Evolutionary conservation across 129 eudicot genomes (phyloP).

Genomic region (Dittrichia graveolens): DNA sequence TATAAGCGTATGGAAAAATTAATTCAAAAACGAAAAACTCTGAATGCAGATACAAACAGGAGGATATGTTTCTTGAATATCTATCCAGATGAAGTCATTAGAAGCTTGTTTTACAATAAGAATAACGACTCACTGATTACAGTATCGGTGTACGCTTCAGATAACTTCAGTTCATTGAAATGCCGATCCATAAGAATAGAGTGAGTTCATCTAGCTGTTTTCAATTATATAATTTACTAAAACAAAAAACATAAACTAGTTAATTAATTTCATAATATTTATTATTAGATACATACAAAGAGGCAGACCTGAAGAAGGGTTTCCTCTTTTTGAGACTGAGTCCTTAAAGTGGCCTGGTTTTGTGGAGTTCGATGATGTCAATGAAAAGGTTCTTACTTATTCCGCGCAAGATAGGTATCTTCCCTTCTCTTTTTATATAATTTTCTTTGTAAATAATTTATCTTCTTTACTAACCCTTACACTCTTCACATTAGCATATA

Average conservation of each 20-base stretch:
- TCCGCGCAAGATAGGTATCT: slow-evolving; percentile 74
- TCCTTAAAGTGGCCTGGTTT: slow-evolving; percentile 75
- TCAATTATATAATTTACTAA: not conserved
- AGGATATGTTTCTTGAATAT: slow-evolving; percentile 73
- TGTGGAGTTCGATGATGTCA: slow-evolving; percentile 83
- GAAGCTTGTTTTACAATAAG: slow-evolving; percentile 76
- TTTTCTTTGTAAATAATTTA: not conserved
- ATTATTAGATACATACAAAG: slow-evolving; percentile 57
- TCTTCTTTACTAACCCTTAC: not conserved
- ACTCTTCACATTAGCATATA: slow-evolving; percentile 47
- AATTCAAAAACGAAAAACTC: not conserved
- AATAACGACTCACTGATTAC: slow-evolving; percentile 75
- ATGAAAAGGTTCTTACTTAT: slow-evolving; percentile 72
- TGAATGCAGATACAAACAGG: slow-evolving; percentile 66
- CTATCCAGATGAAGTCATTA: slow-evolving; percentile 75
- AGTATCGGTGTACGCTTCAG: slow-evolving; percentile 75
- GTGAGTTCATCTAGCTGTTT: slow-evolving; percentile 38
- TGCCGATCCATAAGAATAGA: slow-evolving; percentile 81
- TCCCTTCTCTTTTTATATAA: not conserved
- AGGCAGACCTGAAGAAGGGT: slow-evolving; percentile 79
- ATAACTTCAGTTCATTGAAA: slow-evolving; percentile 65
- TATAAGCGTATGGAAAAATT: not conserved
- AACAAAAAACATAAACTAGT: not conserved
- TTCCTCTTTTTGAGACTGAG: slow-evolving; percentile 72
- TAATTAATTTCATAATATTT: not conserved